phyloP scores from a whole-genome alignment of 495 filamentous ascomycete genomes.

The Aspergillus avenaceus region DNA sequence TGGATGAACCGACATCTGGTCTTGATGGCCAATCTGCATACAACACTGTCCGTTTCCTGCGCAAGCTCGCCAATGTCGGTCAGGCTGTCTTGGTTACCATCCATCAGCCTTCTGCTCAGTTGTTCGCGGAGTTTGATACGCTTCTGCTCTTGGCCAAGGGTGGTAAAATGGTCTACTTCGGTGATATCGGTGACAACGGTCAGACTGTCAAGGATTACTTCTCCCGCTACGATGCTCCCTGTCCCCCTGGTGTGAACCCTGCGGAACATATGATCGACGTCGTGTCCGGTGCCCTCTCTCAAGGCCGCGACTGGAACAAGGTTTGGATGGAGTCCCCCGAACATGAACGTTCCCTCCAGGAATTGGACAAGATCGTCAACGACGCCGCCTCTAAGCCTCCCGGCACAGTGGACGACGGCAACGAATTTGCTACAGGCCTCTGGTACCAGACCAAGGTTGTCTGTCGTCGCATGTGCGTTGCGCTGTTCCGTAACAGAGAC shows the following conservation, averaged over 20 bases:
- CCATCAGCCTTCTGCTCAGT: constrained; percentile 67
- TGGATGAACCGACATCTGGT: constrained; percentile 76
- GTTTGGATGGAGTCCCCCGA: constrained; percentile 60
- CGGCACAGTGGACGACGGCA: constrained; percentile 30
- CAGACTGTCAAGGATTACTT: constrained; percentile 65
- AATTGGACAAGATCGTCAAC: constrained; percentile 54
- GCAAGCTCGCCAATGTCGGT: constrained; percentile 61
- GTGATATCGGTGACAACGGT: constrained; percentile 54
- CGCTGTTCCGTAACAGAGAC: constrained; percentile 57
- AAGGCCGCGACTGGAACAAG: constrained; percentile 55
- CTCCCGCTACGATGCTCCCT: constrained; percentile 66
- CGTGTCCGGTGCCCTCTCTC: constrained; percentile 45
- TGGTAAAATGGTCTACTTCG: constrained; percentile 71
- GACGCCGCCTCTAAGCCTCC: constrained; percentile 35
- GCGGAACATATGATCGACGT: constrained; percentile 94
- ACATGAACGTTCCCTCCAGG: constrained; percentile 33
- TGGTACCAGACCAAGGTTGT: constrained; percentile 54
- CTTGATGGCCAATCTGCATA: constrained; percentile 62
- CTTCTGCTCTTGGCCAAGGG: constrained; percentile 65
- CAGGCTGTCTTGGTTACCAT: constrained; percentile 74
- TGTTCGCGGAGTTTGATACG: constrained; percentile 73
- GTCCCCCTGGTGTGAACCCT: constrained; percentile 68
- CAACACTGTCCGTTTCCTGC: constrained; percentile 60
- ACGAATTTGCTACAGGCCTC: constrained; percentile 57
- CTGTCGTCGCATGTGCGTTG: constrained; percentile 51